Evolutionary conservation across 495 filamentous ascomycete species (phyloP), one percentile per base, ranked within the genome.

Genomic region (Penicillium tannophilum): DNA sequence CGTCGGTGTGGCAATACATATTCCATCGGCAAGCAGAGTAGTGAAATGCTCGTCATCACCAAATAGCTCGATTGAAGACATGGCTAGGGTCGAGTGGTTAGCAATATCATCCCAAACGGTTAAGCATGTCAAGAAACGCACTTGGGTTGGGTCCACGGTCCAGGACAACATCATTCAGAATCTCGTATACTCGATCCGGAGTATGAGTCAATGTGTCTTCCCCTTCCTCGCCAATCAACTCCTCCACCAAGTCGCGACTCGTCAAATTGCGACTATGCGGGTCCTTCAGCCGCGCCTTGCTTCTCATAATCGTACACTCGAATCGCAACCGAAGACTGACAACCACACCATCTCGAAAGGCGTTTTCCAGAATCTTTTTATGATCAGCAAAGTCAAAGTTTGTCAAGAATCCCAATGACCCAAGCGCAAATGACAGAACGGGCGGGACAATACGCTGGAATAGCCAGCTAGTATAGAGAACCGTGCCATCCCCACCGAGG

Each of bases 381-480:
- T 90, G 90, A 4, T 86, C 73, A 23, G 85, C 84, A 73, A 90
- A 98, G 69, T 96, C 92, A 72, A 97, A 98, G 69, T 97, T 97
- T 17, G 95, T 98, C 61, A 98, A 77, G 67, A 98, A 98, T 0
- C 94, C 94, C 26, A 98, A 75, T 19, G 93, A 97, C 4, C 94
- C 94, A 30, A 98, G 74, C 23, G 92, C 84, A 73, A 98, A 98
- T 49, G 91, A 92, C 20, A 98, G 76, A 6, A 97, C 90, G 0
- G 95, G 94, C 6, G 94, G 94, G 0, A 98, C 93, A 54, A 98
- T 87, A n/a, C 91, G 81, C 79, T 98, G 94, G 71, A 98, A 98
- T 31, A 98, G 79, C 93, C 95, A 98, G 65, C 87, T 92, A 0
- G 94, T 90, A 67, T 96, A 98, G 31, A 98, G 78, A 31, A 98